These are phyloP conservation scores for Colletotrichum musicola DNA, from an alignment of 2,329 filamentous ascomycete genomes.

Conservation along the genomic window DNA sequence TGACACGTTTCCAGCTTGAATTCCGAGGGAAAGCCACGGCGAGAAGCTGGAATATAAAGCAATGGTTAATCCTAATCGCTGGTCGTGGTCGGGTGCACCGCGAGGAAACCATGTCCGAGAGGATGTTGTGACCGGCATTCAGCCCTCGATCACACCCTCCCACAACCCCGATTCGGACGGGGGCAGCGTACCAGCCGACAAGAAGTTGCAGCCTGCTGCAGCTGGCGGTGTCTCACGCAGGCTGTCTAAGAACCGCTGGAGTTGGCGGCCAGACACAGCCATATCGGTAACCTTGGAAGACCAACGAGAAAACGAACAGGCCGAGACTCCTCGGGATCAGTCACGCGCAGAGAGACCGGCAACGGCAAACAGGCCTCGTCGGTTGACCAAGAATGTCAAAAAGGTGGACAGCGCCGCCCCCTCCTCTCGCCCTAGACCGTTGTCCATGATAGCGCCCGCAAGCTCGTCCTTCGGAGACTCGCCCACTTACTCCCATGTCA, in stretches of 20 bases:
- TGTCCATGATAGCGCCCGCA: slow-evolving; percentile 28
- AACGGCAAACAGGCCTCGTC: slow-evolving; percentile 2
- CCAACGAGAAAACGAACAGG: slow-evolving; percentile 14
- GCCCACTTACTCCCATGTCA: slow-evolving; percentile 11
- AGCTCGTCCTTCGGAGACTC: slow-evolving; percentile 21
- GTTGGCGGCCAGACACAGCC: slow-evolving; percentile 31
- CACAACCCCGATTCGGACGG: slow-evolving; percentile 5
- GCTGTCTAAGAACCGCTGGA: slow-evolving; percentile 31
- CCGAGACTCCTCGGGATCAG: neutral
- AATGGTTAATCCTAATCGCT: slow-evolving; percentile 32
- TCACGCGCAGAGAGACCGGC: slow-evolving; percentile 1
- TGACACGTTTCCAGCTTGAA: neutral
- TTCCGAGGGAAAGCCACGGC: neutral
- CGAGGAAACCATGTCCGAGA: slow-evolving; percentile 6
- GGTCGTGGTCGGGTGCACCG: slow-evolving; percentile 35
- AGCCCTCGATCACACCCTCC: slow-evolving; percentile 8
- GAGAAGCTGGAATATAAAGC: slow-evolving; percentile 13
- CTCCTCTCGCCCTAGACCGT: slow-evolving; percentile 16
- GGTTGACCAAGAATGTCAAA: slow-evolving; percentile 19
- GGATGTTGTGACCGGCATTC: slow-evolving; percentile 13
- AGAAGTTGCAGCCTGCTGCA: slow-evolving; percentile 20
- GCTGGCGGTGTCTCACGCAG: slow-evolving; percentile 26
- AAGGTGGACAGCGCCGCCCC: neutral
- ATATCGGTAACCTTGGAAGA: slow-evolving; percentile 21
- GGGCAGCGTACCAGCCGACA: slow-evolving; percentile 6